Evolutionary conservation across 768 basidiomycete species (phyloP).

Genomic region (Boletus coccyginus): DNA sequence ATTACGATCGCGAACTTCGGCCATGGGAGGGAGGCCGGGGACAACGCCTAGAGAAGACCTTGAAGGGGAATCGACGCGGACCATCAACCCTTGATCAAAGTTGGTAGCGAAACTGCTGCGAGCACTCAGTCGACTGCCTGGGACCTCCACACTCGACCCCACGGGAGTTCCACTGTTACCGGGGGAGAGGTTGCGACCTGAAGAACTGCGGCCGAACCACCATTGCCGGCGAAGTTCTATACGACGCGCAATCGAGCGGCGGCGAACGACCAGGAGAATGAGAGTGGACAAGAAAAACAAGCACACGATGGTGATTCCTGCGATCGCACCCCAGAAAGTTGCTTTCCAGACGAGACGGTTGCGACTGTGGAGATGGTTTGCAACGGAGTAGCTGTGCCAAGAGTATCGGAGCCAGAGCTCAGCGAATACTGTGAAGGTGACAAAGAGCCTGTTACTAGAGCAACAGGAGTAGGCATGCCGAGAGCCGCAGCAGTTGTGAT

Average conservation of each 20-base stretch:
- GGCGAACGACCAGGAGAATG: slow-evolving; percentile 44
- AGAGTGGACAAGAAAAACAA: slow-evolving; percentile 32
- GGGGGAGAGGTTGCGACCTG: not conserved
- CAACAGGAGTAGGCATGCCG: not conserved
- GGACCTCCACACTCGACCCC: slow-evolving; percentile 12
- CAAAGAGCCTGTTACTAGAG: not conserved
- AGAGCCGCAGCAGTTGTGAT: not conserved
- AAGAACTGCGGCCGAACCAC: slow-evolving; percentile 39
- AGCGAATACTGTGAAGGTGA: slow-evolving; percentile 3
- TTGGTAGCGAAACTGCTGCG: slow-evolving; percentile 68
- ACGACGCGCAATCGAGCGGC: slow-evolving; percentile 43
- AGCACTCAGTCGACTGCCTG: slow-evolving; percentile 29
- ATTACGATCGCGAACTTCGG: slow-evolving; percentile 46
- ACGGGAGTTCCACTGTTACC: slow-evolving; percentile 12
- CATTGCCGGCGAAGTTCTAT: slow-evolving; percentile 41
- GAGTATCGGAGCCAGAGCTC: slow-evolving; percentile 9
- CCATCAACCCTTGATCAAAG: slow-evolving; percentile 42
- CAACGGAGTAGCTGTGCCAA: slow-evolving; percentile 11
- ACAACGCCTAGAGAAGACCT: slow-evolving; percentile 9
- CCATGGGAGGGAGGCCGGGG: slow-evolving; percentile 52
- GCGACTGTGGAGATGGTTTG: slow-evolving; percentile 9
- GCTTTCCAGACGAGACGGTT: slow-evolving; percentile 19
- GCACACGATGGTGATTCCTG: slow-evolving; percentile 39
- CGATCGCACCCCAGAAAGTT: slow-evolving; percentile 47
- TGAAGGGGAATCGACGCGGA: slow-evolving; percentile 20